Conservation (phyloP, 345 rosid genomes). For the Turnera subulata region DNA sequence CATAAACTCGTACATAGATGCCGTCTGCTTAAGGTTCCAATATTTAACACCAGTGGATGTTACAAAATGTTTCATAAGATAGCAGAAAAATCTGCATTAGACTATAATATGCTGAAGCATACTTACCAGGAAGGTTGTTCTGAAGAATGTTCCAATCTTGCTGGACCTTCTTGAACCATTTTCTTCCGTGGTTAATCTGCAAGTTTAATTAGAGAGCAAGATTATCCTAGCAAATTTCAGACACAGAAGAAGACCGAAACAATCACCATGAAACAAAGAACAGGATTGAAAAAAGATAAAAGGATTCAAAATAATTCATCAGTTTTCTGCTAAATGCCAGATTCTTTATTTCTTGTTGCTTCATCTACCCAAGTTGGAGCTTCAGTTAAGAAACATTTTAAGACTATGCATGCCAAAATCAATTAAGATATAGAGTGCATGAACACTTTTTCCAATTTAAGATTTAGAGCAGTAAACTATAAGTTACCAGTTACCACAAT, state of each 20-base stretch:
- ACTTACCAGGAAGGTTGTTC: conserved; percentile 91
- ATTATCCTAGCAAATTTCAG: too few relatives aligned
- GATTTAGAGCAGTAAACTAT: not conserved
- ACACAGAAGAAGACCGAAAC: too few relatives aligned
- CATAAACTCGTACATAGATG: conserved; percentile 80
- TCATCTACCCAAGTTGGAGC: too few relatives aligned
- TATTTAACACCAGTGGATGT: conserved; percentile 6
- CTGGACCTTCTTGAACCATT: conserved; percentile 93
- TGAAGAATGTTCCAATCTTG: conserved; percentile 98
- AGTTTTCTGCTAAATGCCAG: not conserved
- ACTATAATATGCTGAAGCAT: conserved; percentile 4
- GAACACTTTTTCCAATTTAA: not conserved
- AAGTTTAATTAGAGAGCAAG: conserved; percentile 13
- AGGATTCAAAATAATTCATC: not conserved
- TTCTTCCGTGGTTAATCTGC: conserved; percentile 72
- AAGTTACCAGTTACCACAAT: not conserved
- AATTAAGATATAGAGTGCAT: not conserved
- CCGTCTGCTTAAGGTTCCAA: conserved; percentile 52
- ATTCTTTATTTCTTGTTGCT: too few relatives aligned
- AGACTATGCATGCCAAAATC: not conserved
- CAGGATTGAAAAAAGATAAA: not conserved
- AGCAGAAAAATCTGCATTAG: conserved; percentile 2
- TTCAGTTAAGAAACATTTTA: not conserved
- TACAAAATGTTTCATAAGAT: too few relatives aligned
- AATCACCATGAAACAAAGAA: not conserved